Evolutionary conservation across 2,329 filamentous ascomycete species (phyloP), one percentile per base, ranked within the genome.

Genomic region (Colletotrichum sp.): DNA sequence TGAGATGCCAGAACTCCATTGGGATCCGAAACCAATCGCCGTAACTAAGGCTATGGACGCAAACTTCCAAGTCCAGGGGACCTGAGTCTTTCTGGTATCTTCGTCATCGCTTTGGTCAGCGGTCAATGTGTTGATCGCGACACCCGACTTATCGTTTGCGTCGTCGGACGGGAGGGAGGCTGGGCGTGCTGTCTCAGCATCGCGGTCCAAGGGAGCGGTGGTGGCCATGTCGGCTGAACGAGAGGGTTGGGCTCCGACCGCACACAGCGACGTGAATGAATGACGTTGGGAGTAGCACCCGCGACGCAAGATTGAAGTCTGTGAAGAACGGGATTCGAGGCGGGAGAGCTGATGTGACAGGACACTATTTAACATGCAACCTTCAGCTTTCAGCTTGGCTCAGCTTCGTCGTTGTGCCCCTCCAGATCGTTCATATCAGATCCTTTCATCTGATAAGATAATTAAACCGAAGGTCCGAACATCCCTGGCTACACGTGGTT

Each of bases 1-100:
- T 0, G 90, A 92, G 2, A 92, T 89, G 2, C 90, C 90, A 18
- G 86, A 86, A 77, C 90, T 92, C 90, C 91, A 92, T 26, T 89
- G 87, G 0, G 89, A 90, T 0, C 91, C 91, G 78, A 92, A 92
- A 1, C 90, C 90, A 77, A 92, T 91, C 70, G 86, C 81, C n/a
- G 87, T 88, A 3, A 90, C 88, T 10, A 91, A 79, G 1, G 90
- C 65, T 5, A 92, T 87, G 0, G 90, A 70, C 13, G 63, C 30
- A 52, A 76, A 34, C 86, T 72, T 77, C 76, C 76, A 77, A 21
- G 55, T 49, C 69, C 72, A 21, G 5, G 76, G 69, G 2, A 70
- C 69, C 9, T 75, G 57, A 6, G 69, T 70, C 18, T 52, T 72
- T 18, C 36, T 5, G 15, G 32, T 39, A 3, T 62, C 63, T n/a